Evolutionary conservation across 257 asterid species (phyloP).

Genomic region (Handroanthus guayacan): DNA sequence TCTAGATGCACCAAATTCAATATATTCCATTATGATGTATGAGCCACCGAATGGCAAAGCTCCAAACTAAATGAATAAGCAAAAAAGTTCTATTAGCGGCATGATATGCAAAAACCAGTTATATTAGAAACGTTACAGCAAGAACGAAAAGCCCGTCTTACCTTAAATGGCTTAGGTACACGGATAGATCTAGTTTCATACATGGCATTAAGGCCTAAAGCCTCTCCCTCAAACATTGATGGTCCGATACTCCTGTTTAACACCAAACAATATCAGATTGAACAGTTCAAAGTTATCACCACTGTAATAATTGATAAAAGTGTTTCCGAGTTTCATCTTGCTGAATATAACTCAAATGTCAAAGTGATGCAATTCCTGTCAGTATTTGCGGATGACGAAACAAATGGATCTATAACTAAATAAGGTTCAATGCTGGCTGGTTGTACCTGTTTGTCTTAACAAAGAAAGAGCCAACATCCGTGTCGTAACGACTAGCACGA

Average conservation of each 20-base stretch:
- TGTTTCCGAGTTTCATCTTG: too few species aligned
- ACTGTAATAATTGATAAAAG: too few species aligned
- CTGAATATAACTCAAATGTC: slow-evolving; percentile 16
- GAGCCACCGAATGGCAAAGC: slow-evolving; percentile 88
- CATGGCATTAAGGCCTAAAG: slow-evolving; percentile 89
- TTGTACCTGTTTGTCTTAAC: slow-evolving; percentile 86
- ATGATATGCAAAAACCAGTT: neutral
- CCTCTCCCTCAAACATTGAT: slow-evolving; percentile 97
- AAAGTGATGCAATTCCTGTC: slow-evolving; percentile 8
- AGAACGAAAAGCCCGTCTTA: slow-evolving; percentile 33
- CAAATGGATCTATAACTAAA: neutral
- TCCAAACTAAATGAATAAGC: slow-evolving; percentile 65
- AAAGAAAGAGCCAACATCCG: slow-evolving; percentile 87
- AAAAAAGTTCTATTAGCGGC: neutral
- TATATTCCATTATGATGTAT: slow-evolving; percentile 86
- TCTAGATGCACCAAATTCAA: slow-evolving; percentile 85
- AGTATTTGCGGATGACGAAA: neutral
- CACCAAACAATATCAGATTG: slow-evolving; percentile 24
- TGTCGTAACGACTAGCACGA: slow-evolving; percentile 77
- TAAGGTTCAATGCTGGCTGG: neutral
- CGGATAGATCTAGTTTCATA: slow-evolving; percentile 79
- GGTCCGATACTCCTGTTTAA: slow-evolving; percentile 76
- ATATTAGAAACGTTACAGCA: slow-evolving; percentile 3
- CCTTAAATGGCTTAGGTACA: slow-evolving; percentile 90
- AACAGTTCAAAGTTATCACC: neutral